Evolutionary conservation across 2,329 filamentous ascomycete genomes (phyloP).

Genomic region (Akanthomyces uredinophilus): DNA sequence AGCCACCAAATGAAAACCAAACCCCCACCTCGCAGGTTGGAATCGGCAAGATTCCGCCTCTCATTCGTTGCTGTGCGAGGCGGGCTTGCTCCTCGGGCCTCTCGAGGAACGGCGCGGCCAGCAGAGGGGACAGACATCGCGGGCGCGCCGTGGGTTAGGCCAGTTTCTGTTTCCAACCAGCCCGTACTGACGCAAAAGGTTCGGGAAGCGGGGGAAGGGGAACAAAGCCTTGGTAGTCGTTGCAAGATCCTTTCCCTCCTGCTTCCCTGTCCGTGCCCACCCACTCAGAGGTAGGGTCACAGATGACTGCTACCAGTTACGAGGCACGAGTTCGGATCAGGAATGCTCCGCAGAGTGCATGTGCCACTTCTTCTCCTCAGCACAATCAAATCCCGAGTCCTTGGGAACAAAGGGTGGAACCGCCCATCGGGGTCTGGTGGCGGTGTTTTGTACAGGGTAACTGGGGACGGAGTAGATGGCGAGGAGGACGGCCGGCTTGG

Average conservation of each 20-base stretch:
- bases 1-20: not conserved
- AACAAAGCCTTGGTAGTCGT: not conserved
- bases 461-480: not conserved
- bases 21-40: not conserved
- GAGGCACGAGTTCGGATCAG: constrained; percentile 1
- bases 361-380: not conserved
- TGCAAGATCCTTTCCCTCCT: not conserved
- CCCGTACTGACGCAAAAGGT: not conserved
- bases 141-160: not conserved
- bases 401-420: not conserved
- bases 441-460: not conserved
- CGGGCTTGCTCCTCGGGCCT: not conserved
- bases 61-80: not conserved
- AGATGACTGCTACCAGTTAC: too few species aligned
- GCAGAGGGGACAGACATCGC: not conserved
- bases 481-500: not conserved
- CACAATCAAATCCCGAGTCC: not conserved
- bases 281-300: not conserved
- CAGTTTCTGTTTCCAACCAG: not conserved
- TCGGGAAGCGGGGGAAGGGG: not conserved
- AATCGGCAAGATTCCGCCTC: not conserved
- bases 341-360: not conserved
- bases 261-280: constrained; percentile 5
- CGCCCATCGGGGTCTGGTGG: not conserved
- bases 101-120: not conserved